Base-by-base conservation (phyloP, 2,329 filamentous ascomycete genomes). In the Paecilomyces variotii region DNA sequence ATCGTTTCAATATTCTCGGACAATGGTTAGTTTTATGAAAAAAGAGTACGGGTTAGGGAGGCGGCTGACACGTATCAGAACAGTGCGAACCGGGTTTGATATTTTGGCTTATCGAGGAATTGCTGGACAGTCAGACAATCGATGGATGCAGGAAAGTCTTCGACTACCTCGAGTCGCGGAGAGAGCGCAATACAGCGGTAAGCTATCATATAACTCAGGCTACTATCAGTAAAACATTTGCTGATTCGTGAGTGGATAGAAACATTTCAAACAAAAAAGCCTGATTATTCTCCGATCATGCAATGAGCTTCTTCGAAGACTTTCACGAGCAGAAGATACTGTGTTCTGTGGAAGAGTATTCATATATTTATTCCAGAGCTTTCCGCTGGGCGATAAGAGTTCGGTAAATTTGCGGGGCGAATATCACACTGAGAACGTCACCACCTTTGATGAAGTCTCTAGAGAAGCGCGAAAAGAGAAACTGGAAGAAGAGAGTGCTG, bases 331-430 rank as follows among this genome's bases (percentile, higher is more conserved):
- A 3, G 92, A 97, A 72, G 94, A 99, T 73, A 95, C 94, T 0
- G 91, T 95, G 0, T 99, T 99, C 71, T 99, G 94, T 69, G 94
- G 94, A 14, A 85, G 94, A 45, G 94, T 99, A 27, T 97, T 97
- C 74, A 97, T 99, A 63, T 99, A 97, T 74, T 85, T 99, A 70
- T 99, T 97, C 74, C 94, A 99, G 73, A 96, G 91, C 72, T 97
- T 99, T 68, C 94, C 94, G 1, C 80, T 99, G 0, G 93, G 93
- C 32, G 95, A 99, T 74, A 94, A 93, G 72, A 97, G 94, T 72
- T 97, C 94, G 0, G 94, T 99, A 55, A 99, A 99, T 69, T 81
- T 97, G 45, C 85, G 94, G 56, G 94, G 94, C 65, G 93, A 97
- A 76, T 99, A 94, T 65, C 94, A 99, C 69, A 85, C 89, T 27